Evolutionary conservation across 2,329 filamentous ascomycete species (phyloP), one percentile per base, ranked within the genome.

Genomic region (Colletotrichum filicis): DNA sequence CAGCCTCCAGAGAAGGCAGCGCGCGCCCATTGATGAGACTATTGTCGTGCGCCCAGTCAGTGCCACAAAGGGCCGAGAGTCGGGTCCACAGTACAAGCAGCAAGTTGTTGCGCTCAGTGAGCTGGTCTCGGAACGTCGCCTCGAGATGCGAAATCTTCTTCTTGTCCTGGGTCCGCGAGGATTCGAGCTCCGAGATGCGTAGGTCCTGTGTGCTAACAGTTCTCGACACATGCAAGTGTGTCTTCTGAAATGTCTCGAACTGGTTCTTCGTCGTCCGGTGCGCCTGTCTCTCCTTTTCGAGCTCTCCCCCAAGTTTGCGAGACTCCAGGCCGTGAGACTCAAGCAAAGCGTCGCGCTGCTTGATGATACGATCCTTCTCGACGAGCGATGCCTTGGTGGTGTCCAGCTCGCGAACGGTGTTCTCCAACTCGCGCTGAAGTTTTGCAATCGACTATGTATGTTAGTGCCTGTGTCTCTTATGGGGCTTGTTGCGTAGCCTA

Each of bases 311-410:
- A 12, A 98, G 86, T 78, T 95, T 95, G 73, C 94, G 91, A 66
- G 92, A 93, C 81, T 99, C 97, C 26, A 98, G 89, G 3, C 93
- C 94, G 78, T 97, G 94, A 30, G 92, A 94, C 82, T 99, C 97
- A 11, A 99, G 90, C 5, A 98, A 88, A 3, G 92, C 89, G 80
- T 98, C 97, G 16, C 96, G 94, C 81, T 96, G 94, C 78, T 95
- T 95, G 79, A 99, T 92, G 76, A 97, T 89, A 66, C 93, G 92
- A 75, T 98, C 95, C 82, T 97, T 98, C 80, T 98, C 95, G n/a
- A 92, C 90, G 35, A 98, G 84, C 14, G 94, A 90, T 12, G 91
- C 90, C 80, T 94, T 95, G 19, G 93, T 92, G 9, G 88, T 88
- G 77, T 98, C 94, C 26, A 98, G 91, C 74, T 98, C 94, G 59